These are phyloP conservation scores for Hyphopichia pseudoburtonii DNA, from an alignment of 1,139 yeast species.

Conservation along the genomic window DNA sequence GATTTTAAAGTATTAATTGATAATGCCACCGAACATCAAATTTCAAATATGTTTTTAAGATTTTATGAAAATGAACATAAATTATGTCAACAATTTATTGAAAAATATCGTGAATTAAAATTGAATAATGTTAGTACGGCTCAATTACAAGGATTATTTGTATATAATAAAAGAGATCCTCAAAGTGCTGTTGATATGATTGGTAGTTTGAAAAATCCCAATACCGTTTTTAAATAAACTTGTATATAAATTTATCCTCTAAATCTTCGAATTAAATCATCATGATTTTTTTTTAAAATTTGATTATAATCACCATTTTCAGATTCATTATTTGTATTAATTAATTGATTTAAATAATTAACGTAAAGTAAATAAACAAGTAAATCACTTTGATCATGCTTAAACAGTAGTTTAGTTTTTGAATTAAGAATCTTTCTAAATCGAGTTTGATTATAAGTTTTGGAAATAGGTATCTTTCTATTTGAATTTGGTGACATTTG, in stretches of 20 bases:
- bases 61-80: constrained; percentile 71
- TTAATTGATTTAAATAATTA: constrained; percentile 41
- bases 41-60: constrained; percentile 78
- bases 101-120: constrained; percentile 47
- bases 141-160: constrained; percentile 92
- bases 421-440: constrained; percentile 20
- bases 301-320: constrained; percentile 21
- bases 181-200: constrained; percentile 71
- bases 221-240: constrained; percentile 21
- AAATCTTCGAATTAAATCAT: constrained; percentile 23
- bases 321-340: constrained; percentile 17
- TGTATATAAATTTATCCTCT: constrained; percentile 20
- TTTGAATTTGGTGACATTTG: too few relatives aligned
- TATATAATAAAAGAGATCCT: constrained; percentile 86
- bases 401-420: constrained; percentile 18
- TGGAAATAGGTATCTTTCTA: constrained; percentile 10
- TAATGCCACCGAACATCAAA: constrained; percentile 82
- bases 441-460: constrained; percentile 20
- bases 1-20: constrained; percentile 81
- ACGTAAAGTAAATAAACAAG: constrained; percentile 50
- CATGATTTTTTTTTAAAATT: constrained; percentile 19
- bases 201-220: constrained; percentile 35
- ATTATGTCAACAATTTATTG: constrained; percentile 64
- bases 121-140: constrained; percentile 79
- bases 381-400: constrained; percentile 43